Percentiles rank a stretch among this genome's conserved stretches.
Evolutionary conservation across 129 eudicot genomes (phyloP).

Genomic region (Calendula officinalis): DNA sequence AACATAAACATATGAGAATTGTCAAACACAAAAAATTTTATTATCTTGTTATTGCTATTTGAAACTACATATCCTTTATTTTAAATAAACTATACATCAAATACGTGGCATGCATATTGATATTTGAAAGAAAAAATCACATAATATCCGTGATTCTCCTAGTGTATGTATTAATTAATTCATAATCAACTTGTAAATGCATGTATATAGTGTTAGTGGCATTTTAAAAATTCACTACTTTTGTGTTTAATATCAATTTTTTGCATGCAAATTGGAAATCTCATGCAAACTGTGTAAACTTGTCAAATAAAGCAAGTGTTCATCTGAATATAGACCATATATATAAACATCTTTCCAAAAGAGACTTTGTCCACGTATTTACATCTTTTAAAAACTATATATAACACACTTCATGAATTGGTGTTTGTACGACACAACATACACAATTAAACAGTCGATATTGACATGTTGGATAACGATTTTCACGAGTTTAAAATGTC

Average conservation of each 20-base stretch:
- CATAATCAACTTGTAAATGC: neutral
- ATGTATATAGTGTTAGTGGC: neutral
- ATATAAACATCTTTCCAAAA: neutral
- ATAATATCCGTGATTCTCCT: neutral
- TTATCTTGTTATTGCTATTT: no score
- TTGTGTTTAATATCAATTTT: neutral
- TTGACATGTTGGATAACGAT: neutral
- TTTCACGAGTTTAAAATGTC: neutral
- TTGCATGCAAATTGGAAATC: constrained; percentile 14
- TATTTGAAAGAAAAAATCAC: neutral
- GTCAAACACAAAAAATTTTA: no score
- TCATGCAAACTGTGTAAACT: constrained; percentile 1
- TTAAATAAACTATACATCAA: no score
- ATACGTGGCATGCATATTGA: no score
- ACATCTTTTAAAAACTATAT: no score
- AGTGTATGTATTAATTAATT: neutral
- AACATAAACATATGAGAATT: no score
- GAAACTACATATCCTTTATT: no score
- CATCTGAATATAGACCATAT: constrained; percentile 12
- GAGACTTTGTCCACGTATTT: no score
- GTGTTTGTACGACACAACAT: no score
- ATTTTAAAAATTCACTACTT: neutral
- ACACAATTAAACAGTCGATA: neutral
- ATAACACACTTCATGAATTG: no score
- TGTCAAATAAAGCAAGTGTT: constrained; percentile 8